Evolutionary conservation across 768 basidiomycete genomes (phyloP).

Genomic region (Tylopilus subfusipes): DNA sequence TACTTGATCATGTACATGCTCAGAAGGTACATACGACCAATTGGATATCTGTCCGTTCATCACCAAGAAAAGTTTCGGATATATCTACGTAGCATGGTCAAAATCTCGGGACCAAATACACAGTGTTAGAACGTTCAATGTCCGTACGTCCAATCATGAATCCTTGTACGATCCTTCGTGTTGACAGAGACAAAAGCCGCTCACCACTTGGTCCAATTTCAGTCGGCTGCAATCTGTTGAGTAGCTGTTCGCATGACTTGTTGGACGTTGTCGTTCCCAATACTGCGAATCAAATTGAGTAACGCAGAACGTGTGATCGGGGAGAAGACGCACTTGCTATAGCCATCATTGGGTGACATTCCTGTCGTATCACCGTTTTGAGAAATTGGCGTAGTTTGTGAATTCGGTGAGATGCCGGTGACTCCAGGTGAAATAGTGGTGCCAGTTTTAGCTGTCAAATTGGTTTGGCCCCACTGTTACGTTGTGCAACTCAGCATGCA

Average conservation of each 20-base stretch:
- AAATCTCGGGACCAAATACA: not conserved
- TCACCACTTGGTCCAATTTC: not conserved
- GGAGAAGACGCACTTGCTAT: constrained; percentile 35
- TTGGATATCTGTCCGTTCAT: not conserved
- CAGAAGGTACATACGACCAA: not conserved
- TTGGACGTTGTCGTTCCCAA: constrained; percentile 28
- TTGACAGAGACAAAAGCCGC: not conserved
- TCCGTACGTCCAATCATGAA: not conserved
- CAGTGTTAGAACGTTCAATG: not conserved
- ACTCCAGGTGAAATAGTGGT: constrained; percentile 39
- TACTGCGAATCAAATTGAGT: constrained; percentile 23
- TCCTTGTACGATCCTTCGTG: not conserved
- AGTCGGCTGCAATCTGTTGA: constrained; percentile 36
- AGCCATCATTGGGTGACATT: constrained; percentile 65
- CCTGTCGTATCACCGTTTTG: constrained; percentile 38
- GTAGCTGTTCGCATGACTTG: constrained; percentile 30
- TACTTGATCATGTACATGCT: not conserved
- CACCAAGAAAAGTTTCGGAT: not conserved
- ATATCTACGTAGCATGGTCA: not conserved
- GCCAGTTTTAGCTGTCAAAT: constrained; percentile 45
- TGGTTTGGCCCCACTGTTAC: constrained; percentile 52
- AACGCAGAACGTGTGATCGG: not conserved
- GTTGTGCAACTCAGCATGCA: constrained; percentile 10
- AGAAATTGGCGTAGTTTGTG: constrained; percentile 33
- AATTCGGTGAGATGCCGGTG: constrained; percentile 28